phyloP scores from a whole-genome alignment of 345 rosid genomes.

The Gossypioides kirkii region DNA sequence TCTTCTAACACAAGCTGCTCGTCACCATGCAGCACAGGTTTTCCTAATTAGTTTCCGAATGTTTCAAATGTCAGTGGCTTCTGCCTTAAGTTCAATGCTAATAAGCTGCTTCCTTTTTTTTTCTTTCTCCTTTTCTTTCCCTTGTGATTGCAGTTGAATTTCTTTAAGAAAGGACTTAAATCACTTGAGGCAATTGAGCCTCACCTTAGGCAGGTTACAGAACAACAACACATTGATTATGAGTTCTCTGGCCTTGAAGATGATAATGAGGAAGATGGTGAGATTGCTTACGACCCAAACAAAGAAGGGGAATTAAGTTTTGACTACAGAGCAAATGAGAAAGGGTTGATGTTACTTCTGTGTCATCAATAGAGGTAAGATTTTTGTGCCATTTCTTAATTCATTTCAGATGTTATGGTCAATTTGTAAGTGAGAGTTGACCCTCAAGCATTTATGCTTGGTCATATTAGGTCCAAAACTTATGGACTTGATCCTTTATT shows the following conservation, averaged over 20 bases:
- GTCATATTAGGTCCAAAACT: not conserved
- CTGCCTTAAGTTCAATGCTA: slow-evolving; percentile 7
- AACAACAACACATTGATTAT: slow-evolving; percentile 81
- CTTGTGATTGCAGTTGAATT: slow-evolving; percentile 57
- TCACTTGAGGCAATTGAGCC: slow-evolving; percentile 79
- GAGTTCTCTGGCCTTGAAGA: slow-evolving; percentile 64
- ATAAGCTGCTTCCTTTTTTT: not conserved
- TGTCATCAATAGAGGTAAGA: slow-evolving; percentile 69
- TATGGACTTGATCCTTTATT: not conserved
- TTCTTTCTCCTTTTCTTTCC: slow-evolving; percentile 12
- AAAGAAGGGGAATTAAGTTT: slow-evolving; percentile 75
- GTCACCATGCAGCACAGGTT: slow-evolving; percentile 99
- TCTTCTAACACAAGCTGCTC: slow-evolving; percentile 88
- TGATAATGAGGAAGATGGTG: slow-evolving; percentile 46
- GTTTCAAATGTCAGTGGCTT: slow-evolving; percentile 7
- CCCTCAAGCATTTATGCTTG: not conserved
- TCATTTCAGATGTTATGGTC: not conserved
- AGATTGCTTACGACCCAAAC: slow-evolving; percentile 33
- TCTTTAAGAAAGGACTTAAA: slow-evolving; percentile 75
- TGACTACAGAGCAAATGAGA: slow-evolving; percentile 57
- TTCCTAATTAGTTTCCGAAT: slow-evolving; percentile 5
- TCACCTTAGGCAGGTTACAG: slow-evolving; percentile 56
- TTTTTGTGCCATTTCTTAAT: not conserved
- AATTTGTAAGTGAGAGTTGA: not conserved
- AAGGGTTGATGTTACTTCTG: slow-evolving; percentile 41